Base-by-base conservation (phyloP, 305 asterid genomes). In the Lippia alba region DNA sequence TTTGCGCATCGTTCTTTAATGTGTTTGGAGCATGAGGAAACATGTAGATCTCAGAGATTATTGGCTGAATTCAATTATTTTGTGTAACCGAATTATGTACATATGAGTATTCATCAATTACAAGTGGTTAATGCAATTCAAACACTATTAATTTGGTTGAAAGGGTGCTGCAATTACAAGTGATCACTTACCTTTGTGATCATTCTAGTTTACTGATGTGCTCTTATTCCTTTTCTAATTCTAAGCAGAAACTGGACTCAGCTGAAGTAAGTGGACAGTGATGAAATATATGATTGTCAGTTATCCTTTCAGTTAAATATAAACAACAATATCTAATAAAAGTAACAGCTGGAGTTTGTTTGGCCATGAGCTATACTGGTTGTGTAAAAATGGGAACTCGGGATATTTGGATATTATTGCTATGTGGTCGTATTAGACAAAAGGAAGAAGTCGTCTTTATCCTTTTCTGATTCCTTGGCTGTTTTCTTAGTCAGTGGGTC, bases 21-120 rank as follows among this genome's bases (percentile, higher is more conserved):
- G 69, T 56, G 6, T 36, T 16, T 2, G 54, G 53, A 34, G 61
- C 54, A 54, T 67, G 63, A 24, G 45, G 45, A 15, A n/a, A 53
- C 34, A 66, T 2, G 17, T 66, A 11, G 45, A 64, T 40, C 54
- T 45, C 55, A 20, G 41, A n/a, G 57, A 51, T 61, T 61, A 14
- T 64, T 1, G 32, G 54, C 66, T 44, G 17, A 8, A 56, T 57
- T 24, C 55, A 4, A 6, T 44, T 8, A 44, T 44, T 44, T 44
- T 44, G 49, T 44, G 49, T 44, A 44, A 8, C 49, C 49, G 10
- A 14, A 44, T 5, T 44, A 44, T 8, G 49, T 44, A 44, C 4
- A 44, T 44, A 75, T 61, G 54, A 24, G 39, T 12, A 61, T 69
- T 69, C 46, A 44, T 67, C 69, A 53, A 10, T 12, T 53, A 53